Evolutionary conservation across 495 filamentous ascomycete genomes (phyloP).

Genomic region (Talaromyces adpressus): DNA sequence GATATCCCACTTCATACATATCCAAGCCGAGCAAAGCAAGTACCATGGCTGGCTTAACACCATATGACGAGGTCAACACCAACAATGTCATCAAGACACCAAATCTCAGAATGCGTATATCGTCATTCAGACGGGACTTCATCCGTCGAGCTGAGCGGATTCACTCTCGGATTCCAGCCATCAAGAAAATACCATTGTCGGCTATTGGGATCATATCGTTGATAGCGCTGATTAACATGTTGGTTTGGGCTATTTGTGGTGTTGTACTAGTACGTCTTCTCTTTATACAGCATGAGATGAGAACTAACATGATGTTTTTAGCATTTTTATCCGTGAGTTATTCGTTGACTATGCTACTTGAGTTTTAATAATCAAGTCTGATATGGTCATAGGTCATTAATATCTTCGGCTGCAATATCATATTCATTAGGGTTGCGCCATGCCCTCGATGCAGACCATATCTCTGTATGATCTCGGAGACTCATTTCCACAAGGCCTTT

Average conservation of each 20-base stretch:
- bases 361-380: neutral
- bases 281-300: neutral
- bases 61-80: neutral
- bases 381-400: slow-evolving; percentile 42
- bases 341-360: neutral
- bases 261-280: slow-evolving; percentile 50
- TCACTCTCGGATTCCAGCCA: slow-evolving; percentile 40
- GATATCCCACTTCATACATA: neutral
- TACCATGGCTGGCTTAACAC: neutral
- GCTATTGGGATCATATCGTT: slow-evolving; percentile 61
- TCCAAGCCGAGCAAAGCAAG: neutral
- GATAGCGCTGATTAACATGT: slow-evolving; percentile 57
- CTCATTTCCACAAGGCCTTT: neutral
- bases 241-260: slow-evolving; percentile 67
- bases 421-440: slow-evolving; percentile 90
- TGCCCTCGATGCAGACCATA: slow-evolving; percentile 95
- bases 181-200: slow-evolving; percentile 54
- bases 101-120: neutral
- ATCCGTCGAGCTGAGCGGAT: slow-evolving; percentile 30
- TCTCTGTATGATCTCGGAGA: slow-evolving; percentile 46
- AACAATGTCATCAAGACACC: neutral
- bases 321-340: slow-evolving; percentile 27
- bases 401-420: slow-evolving; percentile 72
- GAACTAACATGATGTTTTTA: slow-evolving; percentile 9
- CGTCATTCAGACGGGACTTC: slow-evolving; percentile 9